Percentiles rank a stretch among this genome's conserved stretches.
Conservation (phyloP, 306 rosid species). For the Arachis stenosperma region DNA sequence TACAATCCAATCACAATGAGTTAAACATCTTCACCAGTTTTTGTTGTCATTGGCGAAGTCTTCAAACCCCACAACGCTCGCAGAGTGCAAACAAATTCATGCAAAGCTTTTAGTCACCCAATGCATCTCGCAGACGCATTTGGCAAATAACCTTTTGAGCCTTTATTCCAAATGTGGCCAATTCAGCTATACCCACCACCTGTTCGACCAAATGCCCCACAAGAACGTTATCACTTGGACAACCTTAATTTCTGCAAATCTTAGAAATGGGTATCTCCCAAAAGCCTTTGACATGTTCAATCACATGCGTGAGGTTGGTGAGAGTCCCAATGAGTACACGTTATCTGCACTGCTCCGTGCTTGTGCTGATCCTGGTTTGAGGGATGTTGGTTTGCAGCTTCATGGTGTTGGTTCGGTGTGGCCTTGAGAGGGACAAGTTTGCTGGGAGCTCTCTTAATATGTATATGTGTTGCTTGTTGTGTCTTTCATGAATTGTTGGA, state of each 20-base stretch:
- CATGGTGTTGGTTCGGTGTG: conserved; percentile 50
- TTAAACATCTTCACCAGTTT: conserved; percentile 31
- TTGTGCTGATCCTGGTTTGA: conserved; percentile 41
- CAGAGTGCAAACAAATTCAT: conserved; percentile 54
- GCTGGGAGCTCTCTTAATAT: conserved; percentile 51
- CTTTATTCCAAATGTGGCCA: conserved; percentile 38
- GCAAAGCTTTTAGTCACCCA: conserved; percentile 50
- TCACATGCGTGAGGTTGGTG: conserved; percentile 45
- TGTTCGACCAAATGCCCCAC: conserved; percentile 55
- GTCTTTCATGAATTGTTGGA: conserved; percentile 48
- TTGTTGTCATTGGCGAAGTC: conserved; percentile 39
- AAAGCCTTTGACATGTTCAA: conserved; percentile 49
- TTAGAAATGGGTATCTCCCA: conserved; percentile 44
- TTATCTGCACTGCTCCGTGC: conserved; percentile 48
- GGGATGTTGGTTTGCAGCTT: conserved; percentile 52
- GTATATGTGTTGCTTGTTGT: conserved; percentile 47
- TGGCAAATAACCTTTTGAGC: conserved; percentile 52
- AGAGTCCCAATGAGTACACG: conserved; percentile 58
- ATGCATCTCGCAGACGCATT: conserved; percentile 46
- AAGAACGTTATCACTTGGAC: conserved; percentile 62
- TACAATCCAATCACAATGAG: not conserved
- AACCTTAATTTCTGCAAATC: conserved; percentile 53
- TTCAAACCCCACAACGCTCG: conserved; percentile 40
- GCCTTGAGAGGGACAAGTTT: conserved; percentile 52
- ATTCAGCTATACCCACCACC: conserved; percentile 45